Percentiles rank a stretch among this genome's conserved stretches.
Conservation (phyloP, 176 grass and related monocot genomes). For the Eleusine coracana region DNA sequence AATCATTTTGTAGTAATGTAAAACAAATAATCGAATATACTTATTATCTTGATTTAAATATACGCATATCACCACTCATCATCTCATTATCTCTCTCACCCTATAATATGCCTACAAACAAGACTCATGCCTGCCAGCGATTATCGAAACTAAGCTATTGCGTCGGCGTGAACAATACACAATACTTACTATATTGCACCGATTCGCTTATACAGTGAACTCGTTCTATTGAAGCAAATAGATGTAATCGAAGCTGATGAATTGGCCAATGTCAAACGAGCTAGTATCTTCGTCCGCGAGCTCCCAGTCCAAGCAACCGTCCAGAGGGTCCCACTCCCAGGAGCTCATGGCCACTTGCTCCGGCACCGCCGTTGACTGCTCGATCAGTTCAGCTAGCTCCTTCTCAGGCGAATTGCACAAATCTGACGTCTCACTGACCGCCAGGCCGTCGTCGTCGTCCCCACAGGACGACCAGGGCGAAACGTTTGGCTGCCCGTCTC, state of each 20-base stretch:
- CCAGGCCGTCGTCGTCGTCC: neutral
- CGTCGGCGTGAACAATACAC: too few relatives aligned
- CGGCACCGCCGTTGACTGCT: neutral
- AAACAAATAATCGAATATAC: too few relatives aligned
- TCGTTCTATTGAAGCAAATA: neutral
- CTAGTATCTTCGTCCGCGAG: neutral
- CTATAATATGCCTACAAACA: too few relatives aligned
- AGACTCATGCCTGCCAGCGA: too few relatives aligned
- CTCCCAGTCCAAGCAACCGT: slow-evolving; percentile 3
- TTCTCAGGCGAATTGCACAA: neutral
- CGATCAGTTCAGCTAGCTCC: neutral
- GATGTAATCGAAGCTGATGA: neutral
- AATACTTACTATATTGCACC: too few relatives aligned
- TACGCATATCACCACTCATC: too few relatives aligned
- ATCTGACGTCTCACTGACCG: neutral
- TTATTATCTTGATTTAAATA: too few relatives aligned
- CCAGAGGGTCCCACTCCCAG: neutral
- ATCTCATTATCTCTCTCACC: too few relatives aligned
- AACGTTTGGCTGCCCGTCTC: neutral
- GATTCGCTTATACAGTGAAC: neutral
- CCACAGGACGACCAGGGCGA: neutral
- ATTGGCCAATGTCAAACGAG: neutral
- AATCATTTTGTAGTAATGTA: too few relatives aligned
- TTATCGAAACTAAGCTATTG: too few relatives aligned
- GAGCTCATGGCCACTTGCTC: neutral